Base-by-base conservation (phyloP, 768 basidiomycete genomes). In the Strobilomyces dryophilus region DNA sequence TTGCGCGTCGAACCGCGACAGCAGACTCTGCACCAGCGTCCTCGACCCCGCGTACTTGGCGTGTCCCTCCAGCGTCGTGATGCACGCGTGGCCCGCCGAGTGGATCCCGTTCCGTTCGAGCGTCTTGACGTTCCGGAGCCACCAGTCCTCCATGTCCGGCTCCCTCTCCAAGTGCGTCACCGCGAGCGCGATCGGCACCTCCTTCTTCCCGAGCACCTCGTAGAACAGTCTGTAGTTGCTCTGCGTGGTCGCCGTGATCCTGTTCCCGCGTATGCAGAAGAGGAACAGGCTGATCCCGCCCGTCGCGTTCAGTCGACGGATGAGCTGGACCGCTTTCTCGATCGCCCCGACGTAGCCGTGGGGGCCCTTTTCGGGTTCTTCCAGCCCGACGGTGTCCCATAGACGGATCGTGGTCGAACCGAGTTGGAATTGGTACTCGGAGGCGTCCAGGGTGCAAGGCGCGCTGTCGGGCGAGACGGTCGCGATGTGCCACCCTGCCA, bases 251-350 rank as follows among this genome's bases (percentile, higher is more conserved):
- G 58, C 58, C 7, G 63, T 64, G 27, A 76, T 64, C 54, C 73
- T 61, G 15, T 73, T 71, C 1, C 68, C 73, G 12, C 73, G 70
- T 41, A 77, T 72, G 36, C 71, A 70, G 54, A 69, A 76, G 15
- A 77, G 44, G 3, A 78, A 71, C 5, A 78, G 67, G 57, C 61
- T 71, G 48, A 77, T 63, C 0, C 77, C 76, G 0, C 64, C 71
- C 18, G 58, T 47, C 24, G 43, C 53, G 17, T 60, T 61, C 32
- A 77, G 57, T 12, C 56, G 55, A 27, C 61, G 60, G 44, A 79
- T 64, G 11, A 79, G 71, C 9, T 51, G 26, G 18, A 69, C 62
- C 5, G 71, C 63, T 21, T 71, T 63, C 18, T 62, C 62, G 37
- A 72, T 62, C 18, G 67, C 66, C 6, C 59, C 62, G 14, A 69